phyloP scores from a whole-genome alignment of 306 rosid genomes.

The Rosa persica region DNA sequence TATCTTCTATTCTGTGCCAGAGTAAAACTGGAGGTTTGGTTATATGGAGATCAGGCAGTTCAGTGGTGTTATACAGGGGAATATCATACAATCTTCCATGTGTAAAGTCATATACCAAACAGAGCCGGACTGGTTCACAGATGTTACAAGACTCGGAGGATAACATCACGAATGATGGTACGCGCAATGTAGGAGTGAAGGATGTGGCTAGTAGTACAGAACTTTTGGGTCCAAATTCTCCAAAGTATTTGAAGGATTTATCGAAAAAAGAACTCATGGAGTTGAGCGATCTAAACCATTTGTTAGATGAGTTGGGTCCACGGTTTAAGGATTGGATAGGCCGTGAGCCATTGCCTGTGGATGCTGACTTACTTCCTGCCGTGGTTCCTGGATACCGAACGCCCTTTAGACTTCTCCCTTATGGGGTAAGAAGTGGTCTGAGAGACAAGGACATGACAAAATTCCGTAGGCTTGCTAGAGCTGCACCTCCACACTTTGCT shows the following conservation, averaged over 20 bases:
- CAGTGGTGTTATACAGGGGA: conserved; percentile 82
- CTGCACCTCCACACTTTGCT: conserved; percentile 86
- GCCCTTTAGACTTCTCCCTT: conserved; percentile 80
- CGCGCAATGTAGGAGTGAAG: conserved; percentile 11
- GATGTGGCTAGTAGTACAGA: conserved; percentile 32
- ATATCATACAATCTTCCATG: conserved; percentile 75
- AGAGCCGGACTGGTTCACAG: conserved; percentile 28
- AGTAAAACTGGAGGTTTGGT: conserved; percentile 83
- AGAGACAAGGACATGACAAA: conserved; percentile 62
- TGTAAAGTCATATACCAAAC: conserved; percentile 44
- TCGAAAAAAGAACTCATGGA: conserved; percentile 57
- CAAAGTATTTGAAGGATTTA: conserved; percentile 49
- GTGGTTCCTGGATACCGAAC: conserved; percentile 64
- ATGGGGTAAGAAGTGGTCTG: conserved; percentile 57
- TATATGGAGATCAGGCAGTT: conserved; percentile 91
- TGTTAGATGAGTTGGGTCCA: conserved; percentile 89
- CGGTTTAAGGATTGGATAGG: conserved; percentile 87
- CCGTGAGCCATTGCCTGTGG: conserved; percentile 87
- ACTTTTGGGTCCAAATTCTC: conserved; percentile 31
- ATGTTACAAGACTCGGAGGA: conserved; percentile 19
- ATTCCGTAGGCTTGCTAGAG: conserved; percentile 75
- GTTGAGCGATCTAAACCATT: conserved; percentile 56
- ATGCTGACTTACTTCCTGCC: conserved; percentile 80
- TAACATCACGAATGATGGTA: conserved; percentile 26
- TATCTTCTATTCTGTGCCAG: conserved; percentile 41